phyloP scores from a whole-genome alignment of 768 basidiomycete species.

The Psilocybe azurescens region DNA sequence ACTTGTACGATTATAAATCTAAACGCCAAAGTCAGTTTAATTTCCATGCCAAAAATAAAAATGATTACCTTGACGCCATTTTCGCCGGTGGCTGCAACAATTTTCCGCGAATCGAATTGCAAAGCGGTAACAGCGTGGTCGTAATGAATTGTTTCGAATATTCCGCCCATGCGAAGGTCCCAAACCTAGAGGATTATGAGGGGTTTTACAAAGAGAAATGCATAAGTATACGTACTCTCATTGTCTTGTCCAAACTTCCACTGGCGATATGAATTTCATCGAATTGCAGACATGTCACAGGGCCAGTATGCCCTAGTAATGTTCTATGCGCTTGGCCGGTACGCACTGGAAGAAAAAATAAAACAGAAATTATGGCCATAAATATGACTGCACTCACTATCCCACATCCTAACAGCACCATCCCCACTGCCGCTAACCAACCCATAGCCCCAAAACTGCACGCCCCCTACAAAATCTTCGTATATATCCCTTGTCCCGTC shows the following conservation, averaged over 20 bases:
- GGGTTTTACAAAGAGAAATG: neutral
- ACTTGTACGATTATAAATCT: constrained; percentile 96
- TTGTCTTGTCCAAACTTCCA: constrained; percentile 92
- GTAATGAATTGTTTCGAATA: constrained; percentile 88
- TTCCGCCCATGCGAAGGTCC: constrained; percentile 92
- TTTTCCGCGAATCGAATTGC: constrained; percentile 95
- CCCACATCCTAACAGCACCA: constrained; percentile 99
- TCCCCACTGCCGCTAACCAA: constrained; percentile 97
- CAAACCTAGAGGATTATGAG: constrained; percentile 67
- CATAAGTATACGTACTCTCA: constrained; percentile 63
- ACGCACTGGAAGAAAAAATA: constrained; percentile 67
- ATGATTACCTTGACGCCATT: constrained; percentile 83
- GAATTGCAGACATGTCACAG: constrained; percentile 94
- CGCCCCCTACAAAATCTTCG: constrained; percentile 95
- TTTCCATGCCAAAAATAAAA: constrained; percentile 6
- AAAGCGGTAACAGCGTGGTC: constrained; percentile 90
- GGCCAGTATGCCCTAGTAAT: constrained; percentile 88
- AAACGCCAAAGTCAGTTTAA: constrained; percentile 6
- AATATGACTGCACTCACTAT: constrained; percentile 68
- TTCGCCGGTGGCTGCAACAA: constrained; percentile 91
- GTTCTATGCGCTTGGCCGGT: constrained; percentile 97
- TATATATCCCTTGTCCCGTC: constrained; percentile 96
- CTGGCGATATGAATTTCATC: constrained; percentile 94
- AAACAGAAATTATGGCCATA: neutral
- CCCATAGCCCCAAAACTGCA: constrained; percentile 99